Base-by-base conservation (phyloP, 2,329 filamentous ascomycete species). In the Aotearoamyces nothofagi region DNA sequence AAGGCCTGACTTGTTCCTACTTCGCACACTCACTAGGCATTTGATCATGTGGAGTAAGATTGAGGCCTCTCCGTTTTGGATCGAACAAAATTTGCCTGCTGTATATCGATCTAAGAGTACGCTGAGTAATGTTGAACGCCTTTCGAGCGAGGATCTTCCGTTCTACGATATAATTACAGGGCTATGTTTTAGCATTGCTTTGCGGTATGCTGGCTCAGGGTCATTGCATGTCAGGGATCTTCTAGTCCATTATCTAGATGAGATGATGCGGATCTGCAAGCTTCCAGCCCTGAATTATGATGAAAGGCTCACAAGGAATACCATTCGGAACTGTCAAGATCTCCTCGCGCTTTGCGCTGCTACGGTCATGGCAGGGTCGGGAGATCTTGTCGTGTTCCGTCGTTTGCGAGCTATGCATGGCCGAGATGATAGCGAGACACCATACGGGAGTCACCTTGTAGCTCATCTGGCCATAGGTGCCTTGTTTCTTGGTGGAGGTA, bases 331-430 rank as follows among this genome's bases (percentile, higher is more conserved):
- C 59, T 96, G 90, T 45, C 82, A 94, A 44, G 86, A 96, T 46
- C 63, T 92, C 3, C 56, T 94, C 8, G 82, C 82, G 1, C 60
- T 98, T 5, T 78, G 84, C 5, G 71, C 73, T 13, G 76, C 90
- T 1, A 82, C 79, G 2, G 82, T 96, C 29, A 96, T 96, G 87
- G 84, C 92, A 5, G 90, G 90, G 15, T 93, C 84, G 0, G 90
- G 92, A 22, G 92, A 98, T 46, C 59, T 98, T 12, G 57, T 69
- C 2, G 75, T 93, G 2, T 78, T 96, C 43, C 76, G 90, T 13
- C 76, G 87, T 9, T 63, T 98, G 17, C 78, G 90, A 10, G 73
- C 80, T 10, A 67, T 98, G 22, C 92, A 98, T 49, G 87, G 86
- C 13, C 75, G 86, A 10, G 74, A 86, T 30, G 80, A 93, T 33